These are phyloP conservation scores for Acorus calamus DNA, from an alignment of 106 monocot species.

Conservation along the genomic window DNA sequence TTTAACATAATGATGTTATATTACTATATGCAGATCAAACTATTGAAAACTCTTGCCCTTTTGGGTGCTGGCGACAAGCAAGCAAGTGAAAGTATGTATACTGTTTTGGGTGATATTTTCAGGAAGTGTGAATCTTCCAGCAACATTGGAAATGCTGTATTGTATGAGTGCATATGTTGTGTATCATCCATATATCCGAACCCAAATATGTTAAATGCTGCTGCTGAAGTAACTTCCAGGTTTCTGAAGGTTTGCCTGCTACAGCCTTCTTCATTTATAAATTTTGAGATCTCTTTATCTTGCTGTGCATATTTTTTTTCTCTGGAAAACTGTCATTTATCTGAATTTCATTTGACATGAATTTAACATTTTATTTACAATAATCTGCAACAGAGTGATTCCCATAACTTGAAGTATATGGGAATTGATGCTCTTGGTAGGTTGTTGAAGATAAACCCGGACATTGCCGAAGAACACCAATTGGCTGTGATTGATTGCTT, in stretches of 20 bases:
- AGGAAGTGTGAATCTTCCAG: slow-evolving; percentile 71
- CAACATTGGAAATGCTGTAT: slow-evolving; percentile 96
- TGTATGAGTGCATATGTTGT: slow-evolving; percentile 96
- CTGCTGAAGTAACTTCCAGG: slow-evolving; percentile 84
- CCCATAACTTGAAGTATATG: slow-evolving; percentile 96
- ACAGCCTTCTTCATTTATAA: not conserved
- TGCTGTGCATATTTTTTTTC: not conserved
- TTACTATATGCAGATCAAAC: slow-evolving; percentile 59
- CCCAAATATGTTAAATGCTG: slow-evolving; percentile 63
- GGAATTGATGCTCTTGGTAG: slow-evolving; percentile 97
- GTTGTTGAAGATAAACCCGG: slow-evolving; percentile 88
- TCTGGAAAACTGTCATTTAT: not conserved
- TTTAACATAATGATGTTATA: not conserved
- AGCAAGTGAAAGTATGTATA: slow-evolving; percentile 85
- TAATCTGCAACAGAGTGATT: slow-evolving; percentile 61
- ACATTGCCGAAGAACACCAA: slow-evolving; percentile 97
- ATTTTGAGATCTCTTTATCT: not conserved
- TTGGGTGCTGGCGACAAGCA: slow-evolving; percentile 85
- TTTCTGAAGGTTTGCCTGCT: slow-evolving; percentile 76
- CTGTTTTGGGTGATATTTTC: slow-evolving; percentile 77
- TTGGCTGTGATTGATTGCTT: slow-evolving; percentile 98
- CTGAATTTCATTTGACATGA: not conserved
- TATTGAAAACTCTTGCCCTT: slow-evolving; percentile 88
- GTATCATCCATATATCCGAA: slow-evolving; percentile 89
- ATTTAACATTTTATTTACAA: not conserved